Conservation (phyloP, 2,329 filamentous ascomycete species). For the Penicillium sp. region DNA sequence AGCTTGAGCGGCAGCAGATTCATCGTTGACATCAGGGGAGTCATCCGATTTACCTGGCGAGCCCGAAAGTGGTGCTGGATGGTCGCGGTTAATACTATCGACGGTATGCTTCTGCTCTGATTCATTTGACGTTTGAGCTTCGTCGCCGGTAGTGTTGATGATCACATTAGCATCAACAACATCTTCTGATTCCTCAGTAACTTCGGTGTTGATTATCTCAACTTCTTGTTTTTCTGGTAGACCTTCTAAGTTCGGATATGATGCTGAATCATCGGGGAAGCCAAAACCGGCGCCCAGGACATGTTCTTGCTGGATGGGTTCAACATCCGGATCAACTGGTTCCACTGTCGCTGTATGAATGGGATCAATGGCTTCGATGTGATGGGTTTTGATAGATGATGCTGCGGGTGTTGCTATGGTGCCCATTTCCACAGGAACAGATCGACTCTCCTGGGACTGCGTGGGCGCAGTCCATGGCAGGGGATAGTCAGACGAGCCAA, state of each 20-base stretch:
- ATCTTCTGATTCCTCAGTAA: neutral
- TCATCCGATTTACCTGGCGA: neutral
- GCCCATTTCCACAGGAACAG: neutral
- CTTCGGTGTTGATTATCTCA: neutral
- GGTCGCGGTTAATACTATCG: too few species aligned
- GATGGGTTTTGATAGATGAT: neutral
- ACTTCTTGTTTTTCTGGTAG: neutral
- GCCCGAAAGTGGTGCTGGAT: neutral
- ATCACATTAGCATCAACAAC: neutral
- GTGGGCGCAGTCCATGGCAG: slow-evolving; percentile 17
- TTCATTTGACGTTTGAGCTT: neutral
- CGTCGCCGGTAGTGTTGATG: neutral
- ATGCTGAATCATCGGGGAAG: neutral
- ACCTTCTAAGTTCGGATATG: too few species aligned
- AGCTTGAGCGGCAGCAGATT: neutral
- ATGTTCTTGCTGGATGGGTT: neutral
- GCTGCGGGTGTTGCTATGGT: neutral
- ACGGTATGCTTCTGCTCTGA: neutral
- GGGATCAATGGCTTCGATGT: neutral
- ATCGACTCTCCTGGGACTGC: slow-evolving; percentile 7
- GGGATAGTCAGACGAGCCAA: slow-evolving; percentile 35
- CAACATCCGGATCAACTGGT: neutral
- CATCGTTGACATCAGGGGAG: too few species aligned
- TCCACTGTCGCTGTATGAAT: too few species aligned
- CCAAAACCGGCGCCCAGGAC: neutral